Conservation (phyloP, 192 early-diverging fungal species). For the Coemansia reversa region DNA sequence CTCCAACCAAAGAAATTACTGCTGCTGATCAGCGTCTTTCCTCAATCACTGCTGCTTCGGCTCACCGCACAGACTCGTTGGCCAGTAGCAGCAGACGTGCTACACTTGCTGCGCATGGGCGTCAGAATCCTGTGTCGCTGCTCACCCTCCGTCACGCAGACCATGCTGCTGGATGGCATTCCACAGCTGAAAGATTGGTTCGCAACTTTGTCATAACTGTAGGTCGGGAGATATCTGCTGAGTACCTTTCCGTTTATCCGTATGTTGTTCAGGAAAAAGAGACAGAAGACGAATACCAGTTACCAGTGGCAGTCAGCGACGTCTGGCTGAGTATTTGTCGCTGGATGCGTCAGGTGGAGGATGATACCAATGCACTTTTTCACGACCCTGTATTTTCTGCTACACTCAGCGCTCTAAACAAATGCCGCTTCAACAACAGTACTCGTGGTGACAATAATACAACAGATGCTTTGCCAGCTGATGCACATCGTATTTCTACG, state of each 20-base stretch:
- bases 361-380: constrained; percentile 48
- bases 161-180: constrained; percentile 42
- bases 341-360: constrained; percentile 48
- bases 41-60: constrained; percentile 27
- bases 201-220: constrained; percentile 51
- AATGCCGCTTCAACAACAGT: not conserved
- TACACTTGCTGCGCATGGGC: constrained; percentile 6
- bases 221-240: constrained; percentile 42
- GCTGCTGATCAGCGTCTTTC: constrained; percentile 17
- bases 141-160: constrained; percentile 12
- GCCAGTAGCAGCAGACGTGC: constrained; percentile 28
- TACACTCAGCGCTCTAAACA: constrained; percentile 30
- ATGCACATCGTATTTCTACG: not conserved
- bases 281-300: not conserved
- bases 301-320: constrained; percentile 20
- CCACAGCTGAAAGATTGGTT: constrained; percentile 34
- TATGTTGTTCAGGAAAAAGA: constrained; percentile 1
- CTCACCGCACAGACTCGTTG: constrained; percentile 37
- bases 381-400: constrained; percentile 44
- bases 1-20: not conserved
- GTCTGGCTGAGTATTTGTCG: constrained; percentile 48
- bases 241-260: constrained; percentile 29
- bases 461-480: not conserved
- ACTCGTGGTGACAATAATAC: not conserved
- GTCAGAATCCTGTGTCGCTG: constrained; percentile 5